Evolutionary conservation across 2,329 filamentous ascomycete species (phyloP), one percentile per base, ranked within the genome.

Genomic region (Trichoderma koningii): DNA sequence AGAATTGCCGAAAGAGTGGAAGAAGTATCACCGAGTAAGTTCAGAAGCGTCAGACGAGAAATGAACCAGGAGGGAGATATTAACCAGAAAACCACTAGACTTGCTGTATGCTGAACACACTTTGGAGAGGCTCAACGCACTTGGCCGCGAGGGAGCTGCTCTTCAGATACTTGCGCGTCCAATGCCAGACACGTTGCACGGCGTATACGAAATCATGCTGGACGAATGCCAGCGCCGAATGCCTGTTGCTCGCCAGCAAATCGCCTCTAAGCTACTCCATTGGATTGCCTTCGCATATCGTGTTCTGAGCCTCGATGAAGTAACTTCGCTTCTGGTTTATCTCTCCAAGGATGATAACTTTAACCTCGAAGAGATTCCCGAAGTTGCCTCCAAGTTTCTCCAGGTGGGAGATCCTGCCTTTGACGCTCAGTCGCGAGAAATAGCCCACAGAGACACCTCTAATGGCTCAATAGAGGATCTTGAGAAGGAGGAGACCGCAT

Each of bases 71-170:
- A 7, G 19, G n/a, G 9, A 7, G 3, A 23, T 15, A 17, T n/a
- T 51, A 26, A 60, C 47, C 28, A 17, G 28, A 7, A 38, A 38
- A 38, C 5, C 38, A 7, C 7, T 45, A 76, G 74, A 73, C 23
- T 72, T 79, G 68, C 69, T 78, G 0, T 78, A 78, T 38, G 73
- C 73, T 0, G 73, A 78, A 26, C 75, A 78, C n/a, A 69, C 77
- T 28, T 69, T 79, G 0, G 48, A 66, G 7, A 68, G 73, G 0
- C 66, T 78, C 3, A 70, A 75, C 7, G 65, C 69, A 7, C 67
- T 78, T 1, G 73, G 73, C 1, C 72, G 76, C 0, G 75, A 78
- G 56, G 71, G 72, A 5, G 73, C 74, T 0, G 71, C 76, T 0
- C 67, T 77, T 1, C 69, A 73, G n/a, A 65, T 70, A 2, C 59